Percentiles rank a stretch among this genome's conserved stretches.
These are phyloP conservation scores for Thelephora aurantiotincta DNA, from an alignment of 768 basidiomycete species.

Conservation along the genomic window DNA sequence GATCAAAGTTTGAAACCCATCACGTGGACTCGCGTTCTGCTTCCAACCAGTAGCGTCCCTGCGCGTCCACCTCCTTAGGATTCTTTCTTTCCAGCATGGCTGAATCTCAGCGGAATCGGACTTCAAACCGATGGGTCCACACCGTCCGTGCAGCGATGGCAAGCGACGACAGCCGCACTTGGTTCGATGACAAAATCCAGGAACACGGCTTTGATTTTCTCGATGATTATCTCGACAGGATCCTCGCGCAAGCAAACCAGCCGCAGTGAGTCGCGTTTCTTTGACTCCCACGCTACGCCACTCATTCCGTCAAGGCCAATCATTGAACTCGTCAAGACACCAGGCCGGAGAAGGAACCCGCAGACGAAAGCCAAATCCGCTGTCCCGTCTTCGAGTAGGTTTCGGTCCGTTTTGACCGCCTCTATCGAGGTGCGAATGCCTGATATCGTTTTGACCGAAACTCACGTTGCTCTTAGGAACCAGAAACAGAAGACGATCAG, in stretches of 20 bases:
- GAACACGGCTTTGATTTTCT: slow-evolving; percentile 68
- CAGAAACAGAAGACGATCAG: too few relatives aligned
- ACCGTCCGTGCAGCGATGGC: slow-evolving; percentile 54
- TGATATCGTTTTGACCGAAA: background rate
- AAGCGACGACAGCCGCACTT: slow-evolving; percentile 55
- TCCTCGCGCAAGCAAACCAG: slow-evolving; percentile 42
- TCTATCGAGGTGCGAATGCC: slow-evolving; percentile 30
- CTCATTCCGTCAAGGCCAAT: slow-evolving; percentile 33
- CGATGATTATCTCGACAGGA: slow-evolving; percentile 62
- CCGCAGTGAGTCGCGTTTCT: slow-evolving; percentile 36
- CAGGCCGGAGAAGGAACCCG: slow-evolving; percentile 52
- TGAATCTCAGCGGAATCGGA: background rate
- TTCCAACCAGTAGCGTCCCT: too few relatives aligned
- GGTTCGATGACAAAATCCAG: slow-evolving; percentile 62
- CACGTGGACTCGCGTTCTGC: too few relatives aligned
- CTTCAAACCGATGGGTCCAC: slow-evolving; percentile 39
- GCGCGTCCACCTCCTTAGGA: too few relatives aligned
- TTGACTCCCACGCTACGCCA: background rate
- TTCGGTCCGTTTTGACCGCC: slow-evolving; percentile 24
- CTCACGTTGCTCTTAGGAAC: background rate
- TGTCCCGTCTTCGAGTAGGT: slow-evolving; percentile 26
- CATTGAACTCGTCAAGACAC: slow-evolving; percentile 75
- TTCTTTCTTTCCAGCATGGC: background rate
- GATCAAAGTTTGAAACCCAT: too few relatives aligned
- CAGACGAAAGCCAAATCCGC: slow-evolving; percentile 35